These are phyloP conservation scores for Acanthamoeba castellanii DNA, from an alignment of 208 protist genomes.

Conservation along the genomic window DNA sequence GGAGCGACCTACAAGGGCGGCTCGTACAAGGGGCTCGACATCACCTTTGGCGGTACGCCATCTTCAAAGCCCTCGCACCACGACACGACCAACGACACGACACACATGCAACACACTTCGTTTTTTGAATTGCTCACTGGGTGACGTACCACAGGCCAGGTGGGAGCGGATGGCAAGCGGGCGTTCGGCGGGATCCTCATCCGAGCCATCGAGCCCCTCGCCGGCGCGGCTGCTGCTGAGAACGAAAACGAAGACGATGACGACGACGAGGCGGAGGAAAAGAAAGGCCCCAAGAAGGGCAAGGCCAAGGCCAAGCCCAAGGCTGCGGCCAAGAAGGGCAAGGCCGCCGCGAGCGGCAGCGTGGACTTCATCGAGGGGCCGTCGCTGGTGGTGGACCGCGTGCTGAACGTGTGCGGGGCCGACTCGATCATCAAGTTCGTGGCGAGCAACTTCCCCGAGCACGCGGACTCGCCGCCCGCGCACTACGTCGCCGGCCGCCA, in stretches of 20 bases:
- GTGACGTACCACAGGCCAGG: neutral
- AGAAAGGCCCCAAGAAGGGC: neutral
- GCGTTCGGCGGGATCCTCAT: conserved; percentile 72
- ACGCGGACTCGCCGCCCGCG: neutral
- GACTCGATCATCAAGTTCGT: conserved; percentile 60
- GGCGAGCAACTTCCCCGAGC: neutral
- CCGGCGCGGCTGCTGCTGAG: neutral
- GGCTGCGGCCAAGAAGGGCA: neutral
- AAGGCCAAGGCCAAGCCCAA: conserved; percentile 48
- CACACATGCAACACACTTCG: neutral
- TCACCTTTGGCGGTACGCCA: conserved; percentile 56
- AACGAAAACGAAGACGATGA: neutral
- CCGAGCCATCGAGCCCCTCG: conserved; percentile 66
- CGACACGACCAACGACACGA: neutral
- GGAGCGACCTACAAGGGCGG: conserved; percentile 62
- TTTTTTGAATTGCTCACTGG: no score
- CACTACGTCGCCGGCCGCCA: neutral
- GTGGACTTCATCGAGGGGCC: conserved; percentile 41
- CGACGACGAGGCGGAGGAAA: neutral
- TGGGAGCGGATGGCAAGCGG: conserved; percentile 43
- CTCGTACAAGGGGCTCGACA: conserved; percentile 70
- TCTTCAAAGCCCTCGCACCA: neutral
- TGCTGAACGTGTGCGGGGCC: conserved; percentile 35
- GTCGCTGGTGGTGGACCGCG: conserved; percentile 53
- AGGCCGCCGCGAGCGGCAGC: neutral